These are phyloP conservation scores for Neoboletus magnificus DNA, from an alignment of 768 basidiomycete genomes.

Conservation along the genomic window DNA sequence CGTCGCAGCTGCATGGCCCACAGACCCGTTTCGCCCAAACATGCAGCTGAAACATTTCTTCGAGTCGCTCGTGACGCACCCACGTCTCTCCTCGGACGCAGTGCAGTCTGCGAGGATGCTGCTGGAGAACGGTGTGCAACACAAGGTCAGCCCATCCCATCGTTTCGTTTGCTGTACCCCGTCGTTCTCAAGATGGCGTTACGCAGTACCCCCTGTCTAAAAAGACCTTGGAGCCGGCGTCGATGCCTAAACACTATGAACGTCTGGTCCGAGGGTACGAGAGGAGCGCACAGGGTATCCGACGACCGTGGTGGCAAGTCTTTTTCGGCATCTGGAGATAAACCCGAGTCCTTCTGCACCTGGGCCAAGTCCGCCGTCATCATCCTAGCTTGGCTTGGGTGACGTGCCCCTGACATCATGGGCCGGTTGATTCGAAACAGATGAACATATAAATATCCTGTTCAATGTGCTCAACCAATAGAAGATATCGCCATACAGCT, in stretches of 20 bases:
- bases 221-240: conserved; percentile 63
- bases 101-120: conserved; percentile 59
- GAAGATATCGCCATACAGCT: background rate
- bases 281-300: conserved; percentile 73
- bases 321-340: conserved; percentile 69
- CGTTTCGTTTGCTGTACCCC: background rate
- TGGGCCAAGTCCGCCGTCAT: background rate
- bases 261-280: conserved; percentile 71
- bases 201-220: conserved; percentile 63
- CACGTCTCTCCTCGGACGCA: conserved; percentile 57
- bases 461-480: background rate
- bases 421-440: conserved; percentile 3
- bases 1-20: conserved; percentile 62
- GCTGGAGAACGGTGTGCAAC: conserved; percentile 50
- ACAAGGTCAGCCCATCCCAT: conserved; percentile 43
- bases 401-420: background rate
- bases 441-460: background rate
- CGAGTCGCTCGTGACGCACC: conserved; percentile 62
- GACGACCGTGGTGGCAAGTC: conserved; percentile 80
- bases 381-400: too few species aligned
- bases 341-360: background rate
- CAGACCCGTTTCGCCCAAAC: conserved; percentile 75
- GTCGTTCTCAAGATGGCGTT: conserved; percentile 8
- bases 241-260: conserved; percentile 70
- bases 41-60: conserved; percentile 69